Percentiles rank a stretch among this genome's conserved stretches.
phyloP scores from a whole-genome alignment of 441 rosid species.

The Eutrema salsugineum region DNA sequence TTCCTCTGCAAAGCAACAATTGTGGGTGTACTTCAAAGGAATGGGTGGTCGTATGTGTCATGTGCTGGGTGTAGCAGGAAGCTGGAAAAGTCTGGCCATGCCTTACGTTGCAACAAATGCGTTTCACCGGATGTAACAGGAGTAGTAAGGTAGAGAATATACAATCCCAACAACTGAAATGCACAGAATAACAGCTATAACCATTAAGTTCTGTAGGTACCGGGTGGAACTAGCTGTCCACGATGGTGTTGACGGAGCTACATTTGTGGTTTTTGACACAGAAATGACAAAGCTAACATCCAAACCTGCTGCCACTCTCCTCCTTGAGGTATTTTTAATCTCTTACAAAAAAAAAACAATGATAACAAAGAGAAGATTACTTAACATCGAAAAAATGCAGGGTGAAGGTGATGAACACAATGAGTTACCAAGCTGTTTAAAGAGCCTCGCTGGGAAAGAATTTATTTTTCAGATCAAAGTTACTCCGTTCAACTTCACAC shows the following conservation, averaged over 20 bases:
- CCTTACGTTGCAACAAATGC: not conserved
- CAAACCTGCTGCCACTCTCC: not conserved
- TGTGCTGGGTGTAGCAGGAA: not conserved
- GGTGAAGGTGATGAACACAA: no score
- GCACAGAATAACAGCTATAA: no score
- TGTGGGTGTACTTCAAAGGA: not conserved
- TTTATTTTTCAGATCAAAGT: no score
- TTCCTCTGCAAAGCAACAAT: not conserved
- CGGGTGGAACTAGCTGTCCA: not conserved
- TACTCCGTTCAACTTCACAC: no score
- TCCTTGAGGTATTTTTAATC: not conserved
- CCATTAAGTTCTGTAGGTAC: no score
- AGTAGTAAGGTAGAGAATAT: not conserved
- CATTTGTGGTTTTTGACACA: not conserved
- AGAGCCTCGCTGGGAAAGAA: no score
- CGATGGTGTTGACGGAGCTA: not conserved
- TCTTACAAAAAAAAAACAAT: no score
- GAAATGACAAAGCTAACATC: not conserved
- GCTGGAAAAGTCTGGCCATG: not conserved
- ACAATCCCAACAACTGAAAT: no score
- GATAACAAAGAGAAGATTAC: no score
- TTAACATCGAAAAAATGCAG: no score
- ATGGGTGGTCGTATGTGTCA: not conserved
- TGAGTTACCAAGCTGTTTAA: no score
- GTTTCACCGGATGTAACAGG: not conserved